Percentiles rank a stretch among this genome's conserved stretches.
Evolutionary conservation across 2,329 filamentous ascomycete genomes (phyloP).

Genomic region (Aspergillus udagawae): DNA sequence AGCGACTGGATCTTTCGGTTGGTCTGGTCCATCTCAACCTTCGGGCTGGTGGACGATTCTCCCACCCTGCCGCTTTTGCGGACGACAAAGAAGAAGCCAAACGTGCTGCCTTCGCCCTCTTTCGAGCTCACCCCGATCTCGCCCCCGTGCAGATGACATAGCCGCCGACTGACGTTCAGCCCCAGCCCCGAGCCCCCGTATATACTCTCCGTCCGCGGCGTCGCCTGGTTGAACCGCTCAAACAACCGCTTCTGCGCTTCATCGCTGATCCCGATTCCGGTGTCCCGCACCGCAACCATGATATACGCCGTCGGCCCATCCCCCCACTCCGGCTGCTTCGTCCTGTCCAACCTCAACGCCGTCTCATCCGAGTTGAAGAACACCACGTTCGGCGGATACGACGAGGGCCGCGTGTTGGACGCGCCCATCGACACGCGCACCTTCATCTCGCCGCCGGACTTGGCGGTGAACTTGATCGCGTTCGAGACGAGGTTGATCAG

Average conservation of each 20-base stretch:
- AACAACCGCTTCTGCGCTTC: slow-evolving; percentile 72
- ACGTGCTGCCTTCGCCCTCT: slow-evolving; percentile 53
- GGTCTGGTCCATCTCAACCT: slow-evolving; percentile 13
- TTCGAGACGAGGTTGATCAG: slow-evolving; percentile 78
- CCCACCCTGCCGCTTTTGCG: slow-evolving; percentile 12
- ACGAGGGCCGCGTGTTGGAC: slow-evolving; percentile 43
- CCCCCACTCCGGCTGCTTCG: slow-evolving; percentile 50
- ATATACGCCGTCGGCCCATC: slow-evolving; percentile 59
- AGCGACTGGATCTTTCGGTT: slow-evolving; percentile 15
- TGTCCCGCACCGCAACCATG: slow-evolving; percentile 71
- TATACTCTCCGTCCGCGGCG: slow-evolving; percentile 69
- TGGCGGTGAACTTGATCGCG: slow-evolving; percentile 73
- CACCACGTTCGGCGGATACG: slow-evolving; percentile 34
- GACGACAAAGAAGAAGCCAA: slow-evolving; percentile 56
- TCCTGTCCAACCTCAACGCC: slow-evolving; percentile 26
- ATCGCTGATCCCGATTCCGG: slow-evolving; percentile 67
- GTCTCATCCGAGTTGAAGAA: slow-evolving; percentile 24
- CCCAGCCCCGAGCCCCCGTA: slow-evolving; percentile 77
- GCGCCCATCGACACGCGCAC: slow-evolving; percentile 55
- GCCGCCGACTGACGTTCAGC: slow-evolving; percentile 70
- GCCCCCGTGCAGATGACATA: slow-evolving; percentile 78
- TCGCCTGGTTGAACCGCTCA: slow-evolving; percentile 74
- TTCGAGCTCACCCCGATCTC: slow-evolving; percentile 67
- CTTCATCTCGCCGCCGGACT: slow-evolving; percentile 33
- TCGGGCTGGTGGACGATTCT: neutral